Conservation (phyloP, 140 eudicot species). For the Flaveria floridana region DNA sequence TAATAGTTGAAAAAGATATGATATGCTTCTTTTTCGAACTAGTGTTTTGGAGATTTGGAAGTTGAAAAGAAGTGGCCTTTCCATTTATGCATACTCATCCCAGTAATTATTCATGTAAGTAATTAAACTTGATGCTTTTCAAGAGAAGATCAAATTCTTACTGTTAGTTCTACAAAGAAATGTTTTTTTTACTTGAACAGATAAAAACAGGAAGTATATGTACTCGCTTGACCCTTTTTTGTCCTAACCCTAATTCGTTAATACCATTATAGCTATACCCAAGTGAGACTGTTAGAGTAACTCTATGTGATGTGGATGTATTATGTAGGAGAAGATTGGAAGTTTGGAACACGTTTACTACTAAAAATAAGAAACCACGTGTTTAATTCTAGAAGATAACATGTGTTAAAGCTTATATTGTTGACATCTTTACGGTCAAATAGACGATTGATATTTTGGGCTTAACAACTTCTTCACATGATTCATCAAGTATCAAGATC, state of each 20-base stretch:
- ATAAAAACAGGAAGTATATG: neutral
- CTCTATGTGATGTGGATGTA: conserved; percentile 9
- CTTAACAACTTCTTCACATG: conserved; percentile 11
- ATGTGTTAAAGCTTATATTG: neutral
- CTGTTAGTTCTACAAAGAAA: neutral
- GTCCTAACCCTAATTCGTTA: neutral
- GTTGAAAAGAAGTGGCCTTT: conserved; percentile 5
- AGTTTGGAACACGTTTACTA: neutral
- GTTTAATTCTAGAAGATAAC: neutral
- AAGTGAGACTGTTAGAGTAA: conserved; percentile 19
- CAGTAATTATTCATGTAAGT: neutral
- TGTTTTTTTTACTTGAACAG: neutral
- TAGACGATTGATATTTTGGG: conserved; percentile 13
- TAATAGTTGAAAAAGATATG: conserved; percentile 3
- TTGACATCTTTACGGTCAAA: neutral
- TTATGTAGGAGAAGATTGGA: conserved; percentile 12
- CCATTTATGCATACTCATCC: neutral
- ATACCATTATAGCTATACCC: conserved; percentile 17
- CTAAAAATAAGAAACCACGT: neutral
- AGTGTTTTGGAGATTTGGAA: conserved; percentile 13
- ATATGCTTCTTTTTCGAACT: conserved; percentile 23
- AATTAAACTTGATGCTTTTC: neutral
- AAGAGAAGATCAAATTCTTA: conserved; percentile 2
- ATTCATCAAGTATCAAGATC: conserved; percentile 8
- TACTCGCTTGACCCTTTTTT: neutral